These are phyloP conservation scores for Prunus yedoensis DNA, from an alignment of 331 rosid genomes.

Conservation along the genomic window DNA sequence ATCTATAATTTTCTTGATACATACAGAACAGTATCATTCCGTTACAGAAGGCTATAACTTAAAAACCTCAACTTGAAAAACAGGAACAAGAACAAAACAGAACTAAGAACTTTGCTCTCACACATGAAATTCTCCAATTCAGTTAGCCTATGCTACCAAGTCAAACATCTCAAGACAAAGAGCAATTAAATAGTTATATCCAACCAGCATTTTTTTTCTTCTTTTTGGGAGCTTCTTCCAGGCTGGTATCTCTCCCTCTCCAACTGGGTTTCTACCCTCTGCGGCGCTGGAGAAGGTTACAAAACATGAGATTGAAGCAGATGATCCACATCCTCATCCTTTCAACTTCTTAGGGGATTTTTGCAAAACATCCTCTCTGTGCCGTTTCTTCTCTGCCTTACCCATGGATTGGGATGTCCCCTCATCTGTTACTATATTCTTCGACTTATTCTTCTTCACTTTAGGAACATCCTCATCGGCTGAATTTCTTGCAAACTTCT, in stretches of 20 bases:
- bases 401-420: conserved; percentile 19
- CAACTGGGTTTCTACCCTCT: not conserved
- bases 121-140: conserved; percentile 15
- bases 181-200: not conserved
- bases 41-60: not conserved
- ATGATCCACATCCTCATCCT: conserved; percentile 23
- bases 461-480: conserved; percentile 34
- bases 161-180: conserved; percentile 27
- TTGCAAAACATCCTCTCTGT: conserved; percentile 26
- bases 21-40: too few species aligned
- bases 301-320: not conserved
- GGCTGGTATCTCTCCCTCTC: not conserved
- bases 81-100: not conserved
- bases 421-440: conserved; percentile 15
- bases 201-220: too few species aligned
- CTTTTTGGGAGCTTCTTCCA: not conserved
- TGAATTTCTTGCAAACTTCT: conserved; percentile 33
- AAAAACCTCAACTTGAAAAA: not conserved
- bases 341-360: conserved; percentile 33
- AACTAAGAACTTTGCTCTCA: not conserved
- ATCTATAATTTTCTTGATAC: too few species aligned
- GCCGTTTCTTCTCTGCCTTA: conserved; percentile 39
- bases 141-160: conserved; percentile 12
- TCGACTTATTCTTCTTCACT: conserved; percentile 35
- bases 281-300: not conserved